Conservation (phyloP, 2,329 filamentous ascomycete species). For the Tolypocladium amazonense region DNA sequence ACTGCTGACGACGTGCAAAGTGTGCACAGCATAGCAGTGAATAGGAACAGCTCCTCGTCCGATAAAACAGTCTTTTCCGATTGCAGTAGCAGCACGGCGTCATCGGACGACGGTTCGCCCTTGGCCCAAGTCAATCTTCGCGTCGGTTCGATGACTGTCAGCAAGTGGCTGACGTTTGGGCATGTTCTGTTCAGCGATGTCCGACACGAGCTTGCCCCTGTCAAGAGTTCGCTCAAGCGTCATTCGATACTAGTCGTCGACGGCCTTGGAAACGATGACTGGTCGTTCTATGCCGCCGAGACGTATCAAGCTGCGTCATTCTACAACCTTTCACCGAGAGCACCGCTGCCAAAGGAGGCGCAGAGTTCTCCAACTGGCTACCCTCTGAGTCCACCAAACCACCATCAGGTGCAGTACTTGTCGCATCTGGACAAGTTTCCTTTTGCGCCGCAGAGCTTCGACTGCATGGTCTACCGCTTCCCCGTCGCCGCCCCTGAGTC, state of each 20-base stretch:
- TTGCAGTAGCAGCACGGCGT: constrained; percentile 33
- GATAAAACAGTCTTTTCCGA: constrained; percentile 28
- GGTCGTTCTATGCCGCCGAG: constrained; percentile 77
- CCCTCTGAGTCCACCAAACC: constrained; percentile 53
- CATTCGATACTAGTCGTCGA: constrained; percentile 67
- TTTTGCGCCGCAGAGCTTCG: constrained; percentile 66
- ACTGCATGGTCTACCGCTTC: constrained; percentile 67
- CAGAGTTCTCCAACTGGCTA: constrained; percentile 32
- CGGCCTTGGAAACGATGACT: constrained; percentile 77
- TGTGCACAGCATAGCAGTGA: not conserved
- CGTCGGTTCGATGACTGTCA: constrained; percentile 73
- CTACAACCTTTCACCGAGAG: constrained; percentile 60
- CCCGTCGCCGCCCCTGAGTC: constrained; percentile 57
- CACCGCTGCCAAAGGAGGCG: constrained; percentile 36
- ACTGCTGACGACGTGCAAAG: not conserved
- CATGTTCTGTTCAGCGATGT: constrained; percentile 75
- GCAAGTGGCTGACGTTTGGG: constrained; percentile 80
- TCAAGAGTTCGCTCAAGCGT: constrained; percentile 25
- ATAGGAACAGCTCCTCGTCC: constrained; percentile 23
- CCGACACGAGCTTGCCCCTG: constrained; percentile 54
- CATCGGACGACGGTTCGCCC: constrained; percentile 48
- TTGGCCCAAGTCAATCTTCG: constrained; percentile 65
- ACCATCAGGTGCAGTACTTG: constrained; percentile 62
- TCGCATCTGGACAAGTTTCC: constrained; percentile 58
- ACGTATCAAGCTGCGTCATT: constrained; percentile 67